Conservation (phyloP, 2,329 filamentous ascomycete genomes). For the Nemania sp. region DNA sequence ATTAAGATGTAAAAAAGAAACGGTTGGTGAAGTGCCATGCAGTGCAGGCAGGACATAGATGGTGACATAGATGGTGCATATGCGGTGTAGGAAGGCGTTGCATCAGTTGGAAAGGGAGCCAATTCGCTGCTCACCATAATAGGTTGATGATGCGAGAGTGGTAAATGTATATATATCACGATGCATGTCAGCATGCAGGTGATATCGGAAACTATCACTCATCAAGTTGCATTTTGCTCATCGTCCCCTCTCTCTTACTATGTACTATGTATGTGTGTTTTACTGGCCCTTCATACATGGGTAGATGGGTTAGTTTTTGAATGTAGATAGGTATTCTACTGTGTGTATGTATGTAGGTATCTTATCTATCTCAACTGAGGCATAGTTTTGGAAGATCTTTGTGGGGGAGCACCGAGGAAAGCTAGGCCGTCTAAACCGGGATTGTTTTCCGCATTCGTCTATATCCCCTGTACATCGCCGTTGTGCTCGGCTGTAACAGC, state of each 20-base stretch:
- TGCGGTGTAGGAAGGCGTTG: slow-evolving; percentile 17
- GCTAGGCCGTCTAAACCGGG: neutral
- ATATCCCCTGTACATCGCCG: neutral
- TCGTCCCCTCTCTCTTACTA: too few species aligned
- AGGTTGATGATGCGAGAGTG: slow-evolving; percentile 9
- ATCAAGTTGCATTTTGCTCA: neutral
- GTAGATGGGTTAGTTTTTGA: too few species aligned
- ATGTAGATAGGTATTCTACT: too few species aligned
- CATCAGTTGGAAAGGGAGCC: slow-evolving; percentile 14
- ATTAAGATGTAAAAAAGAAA: slow-evolving; percentile 18
- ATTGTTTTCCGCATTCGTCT: slow-evolving; percentile 17
- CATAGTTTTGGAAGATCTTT: neutral
- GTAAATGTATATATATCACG: slow-evolving; percentile 5
- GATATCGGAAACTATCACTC: slow-evolving; percentile 22
- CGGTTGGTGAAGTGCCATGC: slow-evolving; percentile 18
- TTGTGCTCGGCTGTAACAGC: slow-evolving; percentile 1
- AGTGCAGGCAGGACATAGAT: slow-evolving; percentile 11
- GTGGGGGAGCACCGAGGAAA: neutral
- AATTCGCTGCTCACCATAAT: slow-evolving; percentile 9
- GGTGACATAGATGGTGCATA: slow-evolving; percentile 19
- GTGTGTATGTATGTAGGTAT: too few species aligned
- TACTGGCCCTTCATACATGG: neutral
- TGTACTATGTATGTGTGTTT: too few species aligned
- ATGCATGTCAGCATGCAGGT: slow-evolving; percentile 33
- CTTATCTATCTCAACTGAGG: neutral